A percentile compares a stretch with the other conserved stretches of the same genome.
These are phyloP conservation scores for Arctium minus DNA, from an alignment of 129 eudicot species.

Conservation along the genomic window DNA sequence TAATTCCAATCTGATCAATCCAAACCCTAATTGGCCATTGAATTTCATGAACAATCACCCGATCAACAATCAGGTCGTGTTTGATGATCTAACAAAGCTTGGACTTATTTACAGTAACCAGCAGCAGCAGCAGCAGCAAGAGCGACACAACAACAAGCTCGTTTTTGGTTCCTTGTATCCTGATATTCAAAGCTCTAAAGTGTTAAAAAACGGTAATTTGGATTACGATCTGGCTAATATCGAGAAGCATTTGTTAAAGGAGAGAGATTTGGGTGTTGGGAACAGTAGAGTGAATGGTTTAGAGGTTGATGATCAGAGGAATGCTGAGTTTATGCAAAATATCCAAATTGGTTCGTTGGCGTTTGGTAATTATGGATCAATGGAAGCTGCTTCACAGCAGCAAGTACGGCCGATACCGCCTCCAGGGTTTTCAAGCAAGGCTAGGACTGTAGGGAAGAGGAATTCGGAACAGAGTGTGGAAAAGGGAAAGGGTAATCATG, in stretches of 20 bases:
- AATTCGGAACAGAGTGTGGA: constrained; percentile 22
- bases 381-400: constrained; percentile 18
- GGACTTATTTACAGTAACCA: constrained; percentile 33
- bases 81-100: constrained; percentile 27
- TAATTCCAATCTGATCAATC: constrained; percentile 9
- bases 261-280: constrained; percentile 25
- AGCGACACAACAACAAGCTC: constrained; percentile 17
- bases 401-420: constrained; percentile 39
- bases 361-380: constrained; percentile 31
- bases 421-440: constrained; percentile 63
- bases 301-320: constrained; percentile 15
- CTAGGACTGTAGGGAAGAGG: constrained; percentile 13
- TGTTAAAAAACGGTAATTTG: constrained; percentile 6
- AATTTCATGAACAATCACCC: constrained; percentile 9
- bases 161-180: constrained; percentile 45
- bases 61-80: constrained; percentile 4
- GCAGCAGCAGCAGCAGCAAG: constrained; percentile 11
- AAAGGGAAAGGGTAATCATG: constrained; percentile 37
- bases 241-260: constrained; percentile 18
- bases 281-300: constrained; percentile 25
- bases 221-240: constrained; percentile 17
- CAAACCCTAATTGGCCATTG: constrained; percentile 23
- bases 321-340: constrained; percentile 26
- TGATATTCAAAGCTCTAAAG: constrained; percentile 15
- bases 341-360: constrained; percentile 19